Conservation (phyloP, 192 early-diverging fungal genomes). For the Mortierella claussenii region DNA sequence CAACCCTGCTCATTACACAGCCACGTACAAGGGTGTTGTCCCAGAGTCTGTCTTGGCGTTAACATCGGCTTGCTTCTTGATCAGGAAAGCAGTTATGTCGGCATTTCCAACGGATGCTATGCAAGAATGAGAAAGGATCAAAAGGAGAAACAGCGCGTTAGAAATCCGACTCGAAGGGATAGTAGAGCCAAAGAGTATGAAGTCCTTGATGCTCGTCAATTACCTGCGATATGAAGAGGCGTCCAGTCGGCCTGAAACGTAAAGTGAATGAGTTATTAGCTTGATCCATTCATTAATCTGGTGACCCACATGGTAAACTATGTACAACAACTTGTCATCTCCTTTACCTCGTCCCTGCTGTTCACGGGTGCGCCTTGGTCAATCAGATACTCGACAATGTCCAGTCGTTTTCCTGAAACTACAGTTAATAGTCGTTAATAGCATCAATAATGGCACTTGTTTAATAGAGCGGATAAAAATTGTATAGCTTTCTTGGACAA, state of each 20-base stretch:
- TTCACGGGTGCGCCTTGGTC: slow-evolving; percentile 70
- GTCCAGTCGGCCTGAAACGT: slow-evolving; percentile 59
- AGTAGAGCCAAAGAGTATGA: too few species aligned
- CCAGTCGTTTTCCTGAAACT: slow-evolving; percentile 74
- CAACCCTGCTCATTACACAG: too few species aligned
- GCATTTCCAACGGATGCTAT: slow-evolving; percentile 61
- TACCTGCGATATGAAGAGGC: slow-evolving; percentile 66
- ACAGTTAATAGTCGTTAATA: not conserved
- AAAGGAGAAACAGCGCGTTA: too few species aligned
- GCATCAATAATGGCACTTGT: not conserved
- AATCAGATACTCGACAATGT: slow-evolving; percentile 75
- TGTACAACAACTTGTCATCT: too few species aligned
- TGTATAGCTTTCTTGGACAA: not conserved
- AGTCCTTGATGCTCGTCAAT: not conserved
- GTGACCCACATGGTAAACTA: too few species aligned
- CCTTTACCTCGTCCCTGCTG: slow-evolving; percentile 70
- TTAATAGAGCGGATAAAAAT: not conserved
- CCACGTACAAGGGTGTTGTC: slow-evolving; percentile 63
- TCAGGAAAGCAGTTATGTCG: slow-evolving; percentile 39
- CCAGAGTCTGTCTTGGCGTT: slow-evolving; percentile 61
- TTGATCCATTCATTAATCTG: not conserved
- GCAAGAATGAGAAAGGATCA: not conserved
- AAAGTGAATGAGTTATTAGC: not conserved
- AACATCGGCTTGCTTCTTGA: slow-evolving; percentile 55
- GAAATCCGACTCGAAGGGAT: too few species aligned